Conservation (phyloP, 2,329 filamentous ascomycete species). For the Penicillium concentricum region DNA sequence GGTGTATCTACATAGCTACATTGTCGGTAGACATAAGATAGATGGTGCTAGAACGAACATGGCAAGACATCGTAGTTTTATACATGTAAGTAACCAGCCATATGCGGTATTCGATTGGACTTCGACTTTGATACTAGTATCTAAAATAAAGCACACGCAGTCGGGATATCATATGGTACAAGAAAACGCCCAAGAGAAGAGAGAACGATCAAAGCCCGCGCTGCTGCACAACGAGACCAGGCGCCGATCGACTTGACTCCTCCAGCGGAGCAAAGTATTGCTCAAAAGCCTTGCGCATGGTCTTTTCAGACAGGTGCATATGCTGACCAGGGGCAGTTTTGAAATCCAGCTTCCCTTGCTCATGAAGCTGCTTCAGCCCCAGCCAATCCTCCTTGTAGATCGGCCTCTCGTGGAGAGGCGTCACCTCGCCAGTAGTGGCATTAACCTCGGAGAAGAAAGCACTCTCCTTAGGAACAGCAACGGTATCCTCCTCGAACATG, state of each 20-base stretch:
- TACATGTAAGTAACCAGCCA: not conserved
- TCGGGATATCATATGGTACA: slow-evolving; percentile 4
- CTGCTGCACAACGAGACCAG: slow-evolving; percentile 24
- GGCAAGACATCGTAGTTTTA: not conserved
- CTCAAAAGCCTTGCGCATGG: slow-evolving; percentile 64
- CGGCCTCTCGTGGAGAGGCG: slow-evolving; percentile 63
- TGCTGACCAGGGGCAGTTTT: slow-evolving; percentile 71
- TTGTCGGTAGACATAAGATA: slow-evolving; percentile 22
- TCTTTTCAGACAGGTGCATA: slow-evolving; percentile 71
- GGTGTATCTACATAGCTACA: slow-evolving; percentile 19
- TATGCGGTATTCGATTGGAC: not conserved
- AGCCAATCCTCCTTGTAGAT: slow-evolving; percentile 94
- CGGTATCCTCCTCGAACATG: slow-evolving; percentile 81
- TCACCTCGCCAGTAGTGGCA: slow-evolving; percentile 60
- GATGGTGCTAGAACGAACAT: slow-evolving; percentile 11
- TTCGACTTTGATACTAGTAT: not conserved
- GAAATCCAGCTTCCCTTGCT: slow-evolving; percentile 76
- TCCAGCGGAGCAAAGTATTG: slow-evolving; percentile 45
- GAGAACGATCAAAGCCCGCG: slow-evolving; percentile 3
- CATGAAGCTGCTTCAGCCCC: slow-evolving; percentile 74
- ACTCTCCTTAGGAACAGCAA: slow-evolving; percentile 85
- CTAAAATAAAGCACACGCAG: not conserved
- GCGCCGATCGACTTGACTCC: slow-evolving; percentile 2
- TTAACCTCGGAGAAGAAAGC: slow-evolving; percentile 90
- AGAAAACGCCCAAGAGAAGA: not conserved